Conservation (phyloP, 1,284 basidiomycete species). For the Amylostereum chailletii region DNA sequence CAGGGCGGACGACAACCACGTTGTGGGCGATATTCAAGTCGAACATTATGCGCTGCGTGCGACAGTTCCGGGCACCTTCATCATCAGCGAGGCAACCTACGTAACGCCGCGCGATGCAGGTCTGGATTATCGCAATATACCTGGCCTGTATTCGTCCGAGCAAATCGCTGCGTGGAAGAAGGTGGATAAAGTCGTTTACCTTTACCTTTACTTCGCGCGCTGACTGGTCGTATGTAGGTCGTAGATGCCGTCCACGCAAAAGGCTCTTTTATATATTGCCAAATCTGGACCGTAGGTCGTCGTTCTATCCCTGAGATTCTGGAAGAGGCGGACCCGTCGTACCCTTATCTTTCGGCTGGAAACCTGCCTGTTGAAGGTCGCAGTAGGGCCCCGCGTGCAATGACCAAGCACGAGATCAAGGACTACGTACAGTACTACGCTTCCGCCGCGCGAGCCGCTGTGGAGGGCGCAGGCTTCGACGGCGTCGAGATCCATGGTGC, state of each 20-base stretch:
- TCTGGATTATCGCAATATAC: conserved; percentile 11
- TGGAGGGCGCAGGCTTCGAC: conserved; percentile 22
- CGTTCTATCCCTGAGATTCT: conserved; percentile 25
- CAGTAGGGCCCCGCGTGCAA: conserved; percentile 12
- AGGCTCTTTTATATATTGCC: conserved; percentile 34
- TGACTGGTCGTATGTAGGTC: background rate
- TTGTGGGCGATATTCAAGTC: conserved; percentile 9
- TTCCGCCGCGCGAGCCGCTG: conserved; percentile 19
- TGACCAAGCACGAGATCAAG: conserved; percentile 19
- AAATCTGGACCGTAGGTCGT: conserved; percentile 43
- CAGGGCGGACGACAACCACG: conserved; percentile 15
- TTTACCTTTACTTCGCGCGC: background rate
- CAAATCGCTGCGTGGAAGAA: conserved; percentile 25
- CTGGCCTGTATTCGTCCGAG: conserved; percentile 19
- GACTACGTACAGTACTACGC: conserved; percentile 20
- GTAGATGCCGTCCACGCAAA: conserved; percentile 4
- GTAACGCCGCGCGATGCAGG: conserved; percentile 17
- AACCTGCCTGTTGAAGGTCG: conserved; percentile 28
- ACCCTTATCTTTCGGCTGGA: conserved; percentile 27
- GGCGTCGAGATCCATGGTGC: conserved; percentile 20
- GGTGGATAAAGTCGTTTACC: conserved; percentile 8
- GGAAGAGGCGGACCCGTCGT: conserved; percentile 4
- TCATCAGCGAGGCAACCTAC: conserved; percentile 25
- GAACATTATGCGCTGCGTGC: conserved; percentile 26
- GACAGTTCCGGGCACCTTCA: conserved; percentile 19